phyloP scores from a whole-genome alignment of 805 yeast species.

The Starmerella geochares region DNA sequence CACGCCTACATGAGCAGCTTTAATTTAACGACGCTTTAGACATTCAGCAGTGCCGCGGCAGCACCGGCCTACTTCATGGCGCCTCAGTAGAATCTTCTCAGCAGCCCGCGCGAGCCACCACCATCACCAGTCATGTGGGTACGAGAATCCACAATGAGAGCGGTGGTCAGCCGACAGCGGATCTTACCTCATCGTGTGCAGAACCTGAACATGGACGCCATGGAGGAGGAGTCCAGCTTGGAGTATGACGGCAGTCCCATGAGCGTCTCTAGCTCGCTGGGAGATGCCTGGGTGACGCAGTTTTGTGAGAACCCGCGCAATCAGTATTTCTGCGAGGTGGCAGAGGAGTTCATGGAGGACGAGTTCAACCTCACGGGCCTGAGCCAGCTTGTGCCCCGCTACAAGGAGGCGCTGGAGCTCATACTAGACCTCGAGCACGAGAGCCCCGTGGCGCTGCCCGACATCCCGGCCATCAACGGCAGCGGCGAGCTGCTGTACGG shows the following conservation, averaged over 20 bases:
- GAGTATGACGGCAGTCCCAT: slow-evolving; percentile 20
- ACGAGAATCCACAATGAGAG: neutral
- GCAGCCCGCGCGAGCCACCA: too few relatives aligned
- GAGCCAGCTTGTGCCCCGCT: slow-evolving; percentile 73
- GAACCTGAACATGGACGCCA: slow-evolving; percentile 6
- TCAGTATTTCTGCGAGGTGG: slow-evolving; percentile 84
- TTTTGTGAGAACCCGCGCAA: slow-evolving; percentile 72
- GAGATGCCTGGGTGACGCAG: slow-evolving; percentile 56
- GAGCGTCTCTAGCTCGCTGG: slow-evolving; percentile 21
- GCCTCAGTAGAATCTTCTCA: too few relatives aligned
- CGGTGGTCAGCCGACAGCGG: neutral
- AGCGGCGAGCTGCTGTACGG: slow-evolving; percentile 91
- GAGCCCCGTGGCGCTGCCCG: slow-evolving; percentile 47
- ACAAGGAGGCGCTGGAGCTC: slow-evolving; percentile 82
- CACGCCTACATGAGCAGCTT: too few relatives aligned
- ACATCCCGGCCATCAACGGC: slow-evolving; percentile 69
- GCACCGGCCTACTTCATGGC: too few relatives aligned
- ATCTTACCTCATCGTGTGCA: slow-evolving; percentile 4
- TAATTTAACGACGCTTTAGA: too few relatives aligned
- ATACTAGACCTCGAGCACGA: slow-evolving; percentile 73
- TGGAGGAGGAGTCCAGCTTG: slow-evolving; percentile 10
- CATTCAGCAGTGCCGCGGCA: too few relatives aligned
- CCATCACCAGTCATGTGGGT: neutral
- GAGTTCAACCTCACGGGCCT: slow-evolving; percentile 93
- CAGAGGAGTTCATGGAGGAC: slow-evolving; percentile 88